Base-by-base conservation (phyloP, 1,284 basidiomycete genomes). In the Hypsizygus ulmarius region DNA sequence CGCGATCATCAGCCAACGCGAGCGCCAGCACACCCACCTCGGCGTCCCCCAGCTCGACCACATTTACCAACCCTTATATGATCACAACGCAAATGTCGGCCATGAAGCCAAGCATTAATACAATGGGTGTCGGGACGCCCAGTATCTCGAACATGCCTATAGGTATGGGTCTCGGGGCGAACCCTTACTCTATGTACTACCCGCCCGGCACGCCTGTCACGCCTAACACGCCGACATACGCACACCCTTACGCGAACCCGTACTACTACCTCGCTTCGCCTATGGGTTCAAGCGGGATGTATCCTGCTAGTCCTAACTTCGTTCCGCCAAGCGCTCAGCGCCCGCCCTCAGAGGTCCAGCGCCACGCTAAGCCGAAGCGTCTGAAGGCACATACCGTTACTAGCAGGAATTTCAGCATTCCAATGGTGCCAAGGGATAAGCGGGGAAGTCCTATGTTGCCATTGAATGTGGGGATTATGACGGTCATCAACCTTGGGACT, bases 381-480 rank as follows among this genome's bases (percentile, higher is more conserved):
- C 68, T 88, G 29, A 90, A 89, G 63, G 81, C 85, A 39, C 87
- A 90, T 60, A 86, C 84, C 3, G 83, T 90, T 32, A 84, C 80
- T 1, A 82, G 81, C 51, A 87, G 84, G 63, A 85, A 73, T 61
- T 82, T 75, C 57, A 82, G 77, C 59, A 88, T 90, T 44, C 87
- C 87, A 0, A 78, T 78, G 52, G 82, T 90, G 1, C 86, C 86
- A 2, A 74, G 88, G 9, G 84, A 89, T 56, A 81, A 80, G 62
- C 70, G 73, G 25, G 79, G 79, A 3, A 75, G 75, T 43, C 87
- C 87, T 0, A 72, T 84, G 63, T 66, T 90, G 3, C 88, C 88
- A 0, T 66, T 90, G 28, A 86, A 81, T 54, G 84, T 90, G 12
- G 87, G 87, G 25, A 90, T 90, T 60, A 89, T 90, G 85, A 87